These are phyloP conservation scores for Termitomyces sp. DNA, from an alignment of 768 basidiomycete genomes.

Conservation along the genomic window DNA sequence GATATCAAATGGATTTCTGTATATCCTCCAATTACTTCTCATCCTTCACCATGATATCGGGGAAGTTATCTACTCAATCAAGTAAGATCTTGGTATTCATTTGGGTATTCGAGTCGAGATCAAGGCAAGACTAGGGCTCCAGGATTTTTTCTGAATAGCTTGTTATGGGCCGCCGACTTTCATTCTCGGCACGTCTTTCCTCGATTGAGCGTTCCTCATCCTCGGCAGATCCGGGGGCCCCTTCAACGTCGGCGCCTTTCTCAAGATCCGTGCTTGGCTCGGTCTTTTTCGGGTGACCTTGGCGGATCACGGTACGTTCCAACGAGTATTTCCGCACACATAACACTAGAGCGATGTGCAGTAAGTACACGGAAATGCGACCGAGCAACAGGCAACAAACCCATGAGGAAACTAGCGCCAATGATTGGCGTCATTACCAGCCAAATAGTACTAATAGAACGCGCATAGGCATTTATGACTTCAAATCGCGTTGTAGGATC, in stretches of 20 bases:
- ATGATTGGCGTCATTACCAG: constrained; percentile 54
- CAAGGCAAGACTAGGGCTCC: constrained; percentile 2
- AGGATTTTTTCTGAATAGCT: constrained; percentile 14
- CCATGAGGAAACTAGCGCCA: constrained; percentile 46
- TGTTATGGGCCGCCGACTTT: constrained; percentile 16
- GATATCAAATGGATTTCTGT: background rate
- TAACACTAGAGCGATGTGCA: constrained; percentile 30
- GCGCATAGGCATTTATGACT: constrained; percentile 57
- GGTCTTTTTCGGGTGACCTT: constrained; percentile 27
- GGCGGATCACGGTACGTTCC: constrained; percentile 39
- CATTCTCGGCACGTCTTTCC: background rate
- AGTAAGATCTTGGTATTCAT: background rate
- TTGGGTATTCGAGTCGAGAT: background rate
- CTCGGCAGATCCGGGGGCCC: constrained; percentile 8
- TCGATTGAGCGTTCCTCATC: constrained; percentile 18
- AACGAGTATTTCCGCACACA: constrained; percentile 58
- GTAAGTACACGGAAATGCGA: background rate
- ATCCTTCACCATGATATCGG: background rate
- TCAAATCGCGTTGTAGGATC: constrained; percentile 41
- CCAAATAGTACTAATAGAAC: constrained; percentile 62
- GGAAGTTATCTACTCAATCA: background rate
- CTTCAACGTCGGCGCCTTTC: constrained; percentile 9
- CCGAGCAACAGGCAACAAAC: constrained; percentile 21
- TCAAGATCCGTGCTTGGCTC: constrained; percentile 14
- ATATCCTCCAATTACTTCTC: background rate